These are phyloP conservation scores for Neophaeococcomyces mojaviensis DNA, from an alignment of 2,329 filamentous ascomycete species.

Conservation along the genomic window DNA sequence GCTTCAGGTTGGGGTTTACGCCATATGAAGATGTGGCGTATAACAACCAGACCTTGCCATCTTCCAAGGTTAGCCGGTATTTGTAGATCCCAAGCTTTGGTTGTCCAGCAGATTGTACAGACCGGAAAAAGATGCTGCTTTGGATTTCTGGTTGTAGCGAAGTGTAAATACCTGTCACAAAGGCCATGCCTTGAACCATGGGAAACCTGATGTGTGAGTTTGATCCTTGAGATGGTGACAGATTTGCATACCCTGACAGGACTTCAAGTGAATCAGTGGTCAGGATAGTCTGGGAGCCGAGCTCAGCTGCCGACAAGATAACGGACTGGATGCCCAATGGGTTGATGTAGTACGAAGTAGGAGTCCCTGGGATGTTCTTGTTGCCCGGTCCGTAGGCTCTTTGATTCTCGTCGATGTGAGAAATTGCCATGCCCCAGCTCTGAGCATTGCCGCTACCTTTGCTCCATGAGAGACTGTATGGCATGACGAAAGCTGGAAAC, in stretches of 20 bases:
- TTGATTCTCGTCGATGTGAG: conserved; percentile 63
- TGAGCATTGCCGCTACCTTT: conserved; percentile 54
- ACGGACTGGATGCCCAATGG: conserved; percentile 76
- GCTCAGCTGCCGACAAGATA: conserved; percentile 68
- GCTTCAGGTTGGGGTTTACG: conserved; percentile 54
- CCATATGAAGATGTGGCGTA: conserved; percentile 61
- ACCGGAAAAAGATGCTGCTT: conserved; percentile 65
- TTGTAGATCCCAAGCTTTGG: conserved; percentile 63
- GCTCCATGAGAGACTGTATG: conserved; percentile 63
- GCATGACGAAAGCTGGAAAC: conserved; percentile 64
- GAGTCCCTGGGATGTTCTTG: conserved; percentile 45
- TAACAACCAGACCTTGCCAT: conserved; percentile 69
- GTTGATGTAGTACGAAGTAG: conserved; percentile 67
- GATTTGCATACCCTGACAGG: conserved; percentile 60
- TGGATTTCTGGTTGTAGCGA: conserved; percentile 65
- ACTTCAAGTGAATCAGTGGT: conserved; percentile 46
- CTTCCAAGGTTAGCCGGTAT: conserved; percentile 64
- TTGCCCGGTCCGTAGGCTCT: conserved; percentile 56
- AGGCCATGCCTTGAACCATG: conserved; percentile 81
- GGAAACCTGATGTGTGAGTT: conserved; percentile 65
- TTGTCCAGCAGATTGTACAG: conserved; percentile 47
- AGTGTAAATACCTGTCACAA: conserved; percentile 70
- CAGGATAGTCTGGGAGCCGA: conserved; percentile 53
- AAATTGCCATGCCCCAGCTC: conserved; percentile 72
- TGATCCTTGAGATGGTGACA: conserved; percentile 49